Evolutionary conservation across 2,329 filamentous ascomycete genomes (phyloP).

Genomic region (Macrophomina phaseolina): DNA sequence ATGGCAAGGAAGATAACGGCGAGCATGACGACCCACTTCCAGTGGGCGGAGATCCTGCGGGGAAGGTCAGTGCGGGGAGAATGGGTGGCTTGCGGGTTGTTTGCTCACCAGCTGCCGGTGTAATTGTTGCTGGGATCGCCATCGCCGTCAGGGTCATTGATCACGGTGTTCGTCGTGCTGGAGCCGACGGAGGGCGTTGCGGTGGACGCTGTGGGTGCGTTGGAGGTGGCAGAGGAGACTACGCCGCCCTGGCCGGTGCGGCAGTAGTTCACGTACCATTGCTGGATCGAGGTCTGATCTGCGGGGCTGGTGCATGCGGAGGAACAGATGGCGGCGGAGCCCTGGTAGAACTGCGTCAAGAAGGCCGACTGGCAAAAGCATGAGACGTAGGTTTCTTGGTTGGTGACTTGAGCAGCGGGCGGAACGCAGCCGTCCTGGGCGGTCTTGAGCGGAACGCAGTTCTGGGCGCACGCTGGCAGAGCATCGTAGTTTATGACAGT

Average conservation of each 20-base stretch:
- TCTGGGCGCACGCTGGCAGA: slow-evolving; percentile 44
- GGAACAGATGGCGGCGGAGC: slow-evolving; percentile 62
- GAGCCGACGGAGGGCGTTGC: slow-evolving; percentile 3
- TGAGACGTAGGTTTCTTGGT: slow-evolving; percentile 61
- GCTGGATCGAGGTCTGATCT: slow-evolving; percentile 64
- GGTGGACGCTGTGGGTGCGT: slow-evolving; percentile 36
- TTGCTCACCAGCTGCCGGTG: slow-evolving; percentile 32
- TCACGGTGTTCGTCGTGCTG: slow-evolving; percentile 29
- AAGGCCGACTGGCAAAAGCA: slow-evolving; percentile 76
- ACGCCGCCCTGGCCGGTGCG: slow-evolving; percentile 24
- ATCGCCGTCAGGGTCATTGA: slow-evolving; percentile 35
- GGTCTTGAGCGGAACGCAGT: slow-evolving; percentile 41
- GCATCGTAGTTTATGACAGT: slow-evolving; percentile 35
- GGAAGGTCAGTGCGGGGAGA: neutral
- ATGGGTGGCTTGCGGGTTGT: neutral
- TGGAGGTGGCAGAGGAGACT: slow-evolving; percentile 37
- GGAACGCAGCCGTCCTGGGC: slow-evolving; percentile 76
- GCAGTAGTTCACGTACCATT: slow-evolving; percentile 75
- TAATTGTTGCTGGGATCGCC: slow-evolving; percentile 33
- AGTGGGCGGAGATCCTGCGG: slow-evolving; percentile 70
- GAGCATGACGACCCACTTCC: slow-evolving; percentile 82
- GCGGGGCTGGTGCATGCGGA: slow-evolving; percentile 59
- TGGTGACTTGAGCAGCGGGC: slow-evolving; percentile 56
- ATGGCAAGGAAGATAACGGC: slow-evolving; percentile 76
- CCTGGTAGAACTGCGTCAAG: slow-evolving; percentile 60